Base-by-base conservation (phyloP, 139 green algal species). In the Chlamydomonas schloesseri region DNA sequence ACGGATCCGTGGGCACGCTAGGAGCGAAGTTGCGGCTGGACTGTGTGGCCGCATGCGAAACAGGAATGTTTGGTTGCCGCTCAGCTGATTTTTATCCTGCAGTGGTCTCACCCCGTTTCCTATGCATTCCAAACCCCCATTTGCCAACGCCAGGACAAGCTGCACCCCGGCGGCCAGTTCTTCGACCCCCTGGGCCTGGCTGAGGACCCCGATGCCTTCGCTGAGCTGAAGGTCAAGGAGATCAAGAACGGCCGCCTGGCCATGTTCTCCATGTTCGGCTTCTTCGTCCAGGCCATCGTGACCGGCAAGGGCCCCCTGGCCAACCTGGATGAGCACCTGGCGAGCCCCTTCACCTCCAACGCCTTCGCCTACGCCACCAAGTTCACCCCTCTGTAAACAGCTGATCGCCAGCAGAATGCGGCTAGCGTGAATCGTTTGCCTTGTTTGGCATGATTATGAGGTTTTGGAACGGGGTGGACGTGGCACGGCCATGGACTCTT, bases 161-260 rank as follows among this genome's bases (percentile, higher is more conserved):
- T 96, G 68, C 91, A 94, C 91, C 93, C 91, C 77, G 91, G 91
- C 87, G 96, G 3, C 60, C 23, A n/a, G 81, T 77, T 47, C 24
- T 87, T 87, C 81, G 97, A 99, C 95, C 97, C 97, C 88, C 91
- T 99, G 87, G 96, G 95, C 82, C 95, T 99, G 89, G 96, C 97
- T 93, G 97, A 99, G 90, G 96, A 99, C 96, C 97, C 97, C 81
- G 96, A 98, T 89, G 95, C 95, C 87, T 94, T 98, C 64, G 94
- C 96, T 77, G 95, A 98, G 78, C 78, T 84, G 62, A 93, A 95
- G 87, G 84, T 94, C 33, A 97, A 97, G 82, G 96, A 98, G 87
- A 91, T 98, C 80, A 97, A 97, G 92, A 98, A 98, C 83, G 96
- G 96, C n/a, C 91, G 96, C 75, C 85, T 98, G 33, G 94, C 96